Conservation (phyloP, 2,329 filamentous ascomycete species). For the Lasiodiplodia sp. region DNA sequence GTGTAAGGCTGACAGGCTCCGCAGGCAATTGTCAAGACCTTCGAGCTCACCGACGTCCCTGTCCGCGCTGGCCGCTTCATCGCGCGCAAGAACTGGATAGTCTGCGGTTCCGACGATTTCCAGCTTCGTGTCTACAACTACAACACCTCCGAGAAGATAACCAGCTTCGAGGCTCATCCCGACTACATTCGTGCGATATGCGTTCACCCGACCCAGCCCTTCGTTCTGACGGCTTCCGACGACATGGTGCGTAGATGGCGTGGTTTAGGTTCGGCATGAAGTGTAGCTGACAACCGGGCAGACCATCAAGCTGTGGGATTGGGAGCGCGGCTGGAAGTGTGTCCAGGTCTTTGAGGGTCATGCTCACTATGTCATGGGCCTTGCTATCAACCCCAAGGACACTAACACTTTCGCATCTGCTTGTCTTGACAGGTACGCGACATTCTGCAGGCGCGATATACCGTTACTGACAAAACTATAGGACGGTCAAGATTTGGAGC, state of each 20-base stretch:
- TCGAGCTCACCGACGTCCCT: conserved; percentile 97
- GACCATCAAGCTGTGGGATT: conserved; percentile 94
- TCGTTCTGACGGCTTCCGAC: conserved; percentile 94
- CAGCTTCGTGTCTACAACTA: conserved; percentile 88
- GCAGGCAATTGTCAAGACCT: conserved; percentile 92
- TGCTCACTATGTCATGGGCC: conserved; percentile 94
- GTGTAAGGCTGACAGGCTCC: conserved; percentile 35
- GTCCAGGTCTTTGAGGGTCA: conserved; percentile 97
- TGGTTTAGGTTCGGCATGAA: neutral
- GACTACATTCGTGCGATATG: conserved; percentile 98
- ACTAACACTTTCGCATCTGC: conserved; percentile 87
- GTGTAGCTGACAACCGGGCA: conserved; percentile 44
- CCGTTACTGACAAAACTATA: conserved; percentile 36
- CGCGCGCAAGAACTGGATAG: conserved; percentile 98
- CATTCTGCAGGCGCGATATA: neutral
- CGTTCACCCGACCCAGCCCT: conserved; percentile 93
- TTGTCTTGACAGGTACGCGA: conserved; percentile 72
- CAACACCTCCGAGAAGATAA: conserved; percentile 99
- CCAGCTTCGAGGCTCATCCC: conserved; percentile 94
- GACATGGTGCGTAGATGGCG: conserved; percentile 71
- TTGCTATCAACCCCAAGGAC: conserved; percentile 92
- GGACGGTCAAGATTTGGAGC: conserved; percentile 98
- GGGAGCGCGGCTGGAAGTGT: conserved; percentile 98
- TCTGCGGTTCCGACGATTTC: conserved; percentile 94
- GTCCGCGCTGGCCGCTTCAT: conserved; percentile 96